Evolutionary conservation across 108 stramenopile genomes (phyloP), one percentile per base, ranked within the genome.

Genomic region (Pseudonitzschia multistriata): DNA sequence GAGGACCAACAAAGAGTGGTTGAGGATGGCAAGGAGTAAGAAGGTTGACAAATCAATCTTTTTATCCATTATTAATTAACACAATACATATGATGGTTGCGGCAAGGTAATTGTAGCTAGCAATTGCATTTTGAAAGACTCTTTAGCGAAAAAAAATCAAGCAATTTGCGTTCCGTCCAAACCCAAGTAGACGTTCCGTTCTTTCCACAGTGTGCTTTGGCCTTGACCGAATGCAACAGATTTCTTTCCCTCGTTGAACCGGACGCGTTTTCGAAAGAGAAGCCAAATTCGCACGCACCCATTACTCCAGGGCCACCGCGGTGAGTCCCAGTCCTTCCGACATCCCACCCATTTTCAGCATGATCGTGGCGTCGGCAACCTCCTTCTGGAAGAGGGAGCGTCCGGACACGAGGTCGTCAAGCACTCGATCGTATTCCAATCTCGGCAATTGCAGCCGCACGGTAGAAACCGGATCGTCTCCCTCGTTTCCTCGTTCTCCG

Each of bases 291-390:
- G 15, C 8, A 45, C 13, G 10, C 7, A 45, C 2, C 11, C 42
- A 1, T 45, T 45, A 52, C 24, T 70, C 33, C 24, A 78, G 45
- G n/a, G 77, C 45, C 33, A 79, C 49, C 19, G 57, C 72, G 13
- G 71, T 70, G 47, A 79, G 64, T 24, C 68, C 72, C 30, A 79
- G 49, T n/a, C 42, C 59, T 11, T 56, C 39, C 39, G 40, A 25
- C 7, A 31, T 6, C 3, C 8, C 31, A 2, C 80, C 80, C 70
- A 81, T 72, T 47, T 74, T 81, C 30, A 81, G 61, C 27, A 73
- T 52, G 30, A 81, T 70, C 7, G 80, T 81, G 45, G 80, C 80
- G 25, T 77, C 68, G 14, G 56, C 55, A 1, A 74, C 49, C 34
- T 35, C 63, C 31, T 63, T 47, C 31, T 72, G 30, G 57, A 81